Evolutionary conservation across 2,329 filamentous ascomycete species (phyloP).

Genomic region (Aspergillus costaricaensis): DNA sequence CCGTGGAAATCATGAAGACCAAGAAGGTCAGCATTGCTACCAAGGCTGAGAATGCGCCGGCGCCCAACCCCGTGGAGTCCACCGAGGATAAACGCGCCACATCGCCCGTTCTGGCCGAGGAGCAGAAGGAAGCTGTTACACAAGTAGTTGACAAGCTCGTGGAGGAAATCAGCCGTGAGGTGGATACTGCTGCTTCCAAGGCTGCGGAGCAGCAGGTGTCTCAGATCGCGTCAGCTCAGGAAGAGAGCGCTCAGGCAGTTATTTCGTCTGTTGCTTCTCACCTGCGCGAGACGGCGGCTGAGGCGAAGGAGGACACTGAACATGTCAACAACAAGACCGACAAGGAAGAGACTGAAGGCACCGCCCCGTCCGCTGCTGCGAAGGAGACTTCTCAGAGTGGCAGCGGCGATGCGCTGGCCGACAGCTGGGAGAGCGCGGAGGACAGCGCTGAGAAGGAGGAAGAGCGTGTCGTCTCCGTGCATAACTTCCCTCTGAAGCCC

Average conservation of each 20-base stretch:
- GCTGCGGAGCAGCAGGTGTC: conserved; percentile 56
- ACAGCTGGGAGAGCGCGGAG: conserved; percentile 89
- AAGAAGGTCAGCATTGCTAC: conserved; percentile 27
- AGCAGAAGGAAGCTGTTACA: conserved; percentile 66
- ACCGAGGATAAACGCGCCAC: conserved; percentile 19
- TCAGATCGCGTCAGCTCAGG: conserved; percentile 31
- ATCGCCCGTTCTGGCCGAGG: conserved; percentile 31
- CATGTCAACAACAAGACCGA: conserved; percentile 57
- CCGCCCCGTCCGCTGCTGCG: conserved; percentile 39
- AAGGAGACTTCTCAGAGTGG: conserved; percentile 59
- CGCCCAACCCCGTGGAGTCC: conserved; percentile 16
- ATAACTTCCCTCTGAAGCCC: conserved; percentile 94
- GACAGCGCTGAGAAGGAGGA: conserved; percentile 67
- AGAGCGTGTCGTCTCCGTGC: conserved; percentile 71
- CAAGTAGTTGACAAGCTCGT: conserved; percentile 70
- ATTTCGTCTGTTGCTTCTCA: conserved; percentile 35
- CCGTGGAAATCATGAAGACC: conserved; percentile 30
- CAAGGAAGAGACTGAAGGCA: conserved; percentile 55
- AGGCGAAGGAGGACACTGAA: conserved; percentile 51
- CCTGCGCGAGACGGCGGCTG: conserved; percentile 44
- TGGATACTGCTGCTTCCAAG: conserved; percentile 65
- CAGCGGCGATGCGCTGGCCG: conserved; percentile 63
- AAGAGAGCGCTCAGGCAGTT: conserved; percentile 40
- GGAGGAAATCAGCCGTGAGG: conserved; percentile 59
- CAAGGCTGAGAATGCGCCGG: conserved; percentile 20